Evolutionary conservation across 768 basidiomycete genomes (phyloP), one percentile per base, ranked within the genome.

Genomic region (Kondoa subrosea): DNA sequence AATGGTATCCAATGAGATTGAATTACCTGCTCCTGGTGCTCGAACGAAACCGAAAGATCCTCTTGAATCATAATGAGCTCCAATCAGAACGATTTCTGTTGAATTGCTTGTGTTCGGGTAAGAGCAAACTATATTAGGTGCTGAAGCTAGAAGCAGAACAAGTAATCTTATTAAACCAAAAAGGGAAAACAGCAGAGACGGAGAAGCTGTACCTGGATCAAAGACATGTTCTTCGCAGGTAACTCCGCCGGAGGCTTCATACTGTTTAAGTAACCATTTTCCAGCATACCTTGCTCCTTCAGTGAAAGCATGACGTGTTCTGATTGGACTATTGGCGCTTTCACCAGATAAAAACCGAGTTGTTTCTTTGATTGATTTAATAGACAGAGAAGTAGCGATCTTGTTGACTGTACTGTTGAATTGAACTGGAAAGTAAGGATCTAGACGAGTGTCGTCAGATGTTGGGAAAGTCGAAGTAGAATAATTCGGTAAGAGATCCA

Each of bases 21-120:
- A 59, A 16, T 4, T 60, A 61, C 50, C 56, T 50, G 32, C 30
- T 8, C 70, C 71, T n/a, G 71, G 73, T 0, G 70, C 72, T 1
- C 64, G 66, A 32, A 67, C 57, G n/a, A 59, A 66, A 14, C 64
- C 63, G 4, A 67, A 75, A 50, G 68, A 50, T 14, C 76, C 76
- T 14, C 76, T 71, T 0, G 66, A 69, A 57, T 76, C 71, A 33
- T 71, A 74, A 33, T 75, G 74, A 2, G 73, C 74, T 29, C 67
- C 66, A 16, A 75, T 34, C 17, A 75, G 34, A 16, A 73, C 71
- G 57, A 68, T 70, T 67, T 73, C 73, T 40, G 62, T 58, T 4
- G 68, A 56, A 65, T 66, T n/a, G 21, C 34, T 34, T 4, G 65
- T 66, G n/a, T 65, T 56, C 3, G 56, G 56, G 68, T 50, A 68